Conservation (phyloP, 2,329 filamentous ascomycete species). For the Alternaria tenuissima region DNA sequence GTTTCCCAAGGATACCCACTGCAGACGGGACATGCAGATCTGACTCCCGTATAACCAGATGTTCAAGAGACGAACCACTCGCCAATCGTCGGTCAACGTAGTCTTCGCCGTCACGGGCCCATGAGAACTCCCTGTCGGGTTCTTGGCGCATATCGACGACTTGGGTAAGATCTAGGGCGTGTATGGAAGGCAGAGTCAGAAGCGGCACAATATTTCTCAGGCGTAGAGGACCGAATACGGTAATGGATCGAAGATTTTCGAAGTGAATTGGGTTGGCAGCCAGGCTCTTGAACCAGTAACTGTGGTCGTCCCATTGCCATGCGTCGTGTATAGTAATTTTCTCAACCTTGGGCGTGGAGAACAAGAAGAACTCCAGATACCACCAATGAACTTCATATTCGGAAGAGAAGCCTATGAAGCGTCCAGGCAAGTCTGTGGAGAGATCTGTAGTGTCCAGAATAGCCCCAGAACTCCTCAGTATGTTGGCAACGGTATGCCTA, state of each 20-base stretch:
- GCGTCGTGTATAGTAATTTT: constrained; percentile 5
- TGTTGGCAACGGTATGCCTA: neutral
- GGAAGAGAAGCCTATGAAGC: constrained; percentile 3
- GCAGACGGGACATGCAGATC: neutral
- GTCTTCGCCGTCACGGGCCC: neutral
- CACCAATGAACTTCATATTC: constrained; percentile 13
- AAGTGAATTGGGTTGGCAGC: constrained; percentile 8
- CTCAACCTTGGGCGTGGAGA: constrained; percentile 15
- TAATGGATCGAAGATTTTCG: constrained; percentile 8
- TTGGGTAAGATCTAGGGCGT: constrained; percentile 1
- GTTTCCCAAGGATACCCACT: neutral
- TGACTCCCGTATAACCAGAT: constrained; percentile 4
- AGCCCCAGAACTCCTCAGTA: neutral
- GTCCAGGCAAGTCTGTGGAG: constrained; percentile 1
- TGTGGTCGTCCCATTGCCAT: constrained; percentile 18
- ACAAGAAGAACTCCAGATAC: constrained; percentile 23
- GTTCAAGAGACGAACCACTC: constrained; percentile 12
- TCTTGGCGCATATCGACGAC: constrained; percentile 11
- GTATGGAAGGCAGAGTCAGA: constrained; percentile 15
- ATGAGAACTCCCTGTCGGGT: constrained; percentile 2
- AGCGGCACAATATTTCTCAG: constrained; percentile 19
- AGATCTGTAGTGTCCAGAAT: neutral
- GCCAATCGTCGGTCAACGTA: neutral
- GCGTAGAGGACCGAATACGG: constrained; percentile 14
- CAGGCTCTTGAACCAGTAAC: constrained; percentile 15